These are phyloP conservation scores for Fusarium sp. DNA, from an alignment of 2,329 filamentous ascomycete genomes.

Conservation along the genomic window DNA sequence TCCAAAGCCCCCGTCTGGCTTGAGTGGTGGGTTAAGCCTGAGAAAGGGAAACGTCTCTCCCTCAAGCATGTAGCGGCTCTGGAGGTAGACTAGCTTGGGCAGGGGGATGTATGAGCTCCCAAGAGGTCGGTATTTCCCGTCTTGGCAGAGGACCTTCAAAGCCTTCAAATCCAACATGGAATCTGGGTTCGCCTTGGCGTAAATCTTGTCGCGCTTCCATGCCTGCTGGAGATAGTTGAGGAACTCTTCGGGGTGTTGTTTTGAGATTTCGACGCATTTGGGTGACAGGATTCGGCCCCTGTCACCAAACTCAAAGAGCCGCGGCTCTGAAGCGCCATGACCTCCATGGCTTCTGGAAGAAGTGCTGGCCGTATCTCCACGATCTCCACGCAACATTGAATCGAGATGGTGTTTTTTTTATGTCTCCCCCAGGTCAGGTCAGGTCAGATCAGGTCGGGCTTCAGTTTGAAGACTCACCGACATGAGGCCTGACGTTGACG, in stretches of 20 bases:
- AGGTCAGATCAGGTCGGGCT: slow-evolving; percentile 25
- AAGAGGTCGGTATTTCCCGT: slow-evolving; percentile 31
- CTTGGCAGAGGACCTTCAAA: slow-evolving; percentile 31
- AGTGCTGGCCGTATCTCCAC: slow-evolving; percentile 40
- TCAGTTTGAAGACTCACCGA: slow-evolving; percentile 37
- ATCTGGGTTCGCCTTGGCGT: slow-evolving; percentile 34
- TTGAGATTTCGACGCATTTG: slow-evolving; percentile 37
- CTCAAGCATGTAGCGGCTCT: slow-evolving; percentile 40
- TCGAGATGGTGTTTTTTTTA: slow-evolving; percentile 32
- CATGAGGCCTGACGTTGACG: slow-evolving; percentile 40
- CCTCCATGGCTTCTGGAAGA: slow-evolving; percentile 38
- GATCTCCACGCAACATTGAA: slow-evolving; percentile 40
- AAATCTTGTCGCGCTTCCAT: slow-evolving; percentile 38
- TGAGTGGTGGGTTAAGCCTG: slow-evolving; percentile 30
- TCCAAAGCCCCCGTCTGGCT: slow-evolving; percentile 28
- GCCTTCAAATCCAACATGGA: slow-evolving; percentile 37
- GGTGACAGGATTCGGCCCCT: slow-evolving; percentile 36
- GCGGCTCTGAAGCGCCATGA: slow-evolving; percentile 35
- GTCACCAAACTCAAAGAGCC: slow-evolving; percentile 39
- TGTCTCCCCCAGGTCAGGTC: slow-evolving; percentile 24
- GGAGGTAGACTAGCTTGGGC: slow-evolving; percentile 40
- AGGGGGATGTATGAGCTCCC: slow-evolving; percentile 38
- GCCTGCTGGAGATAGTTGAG: slow-evolving; percentile 39
- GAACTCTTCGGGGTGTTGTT: slow-evolving; percentile 35
- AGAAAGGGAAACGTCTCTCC: slow-evolving; percentile 39